phyloP scores from a whole-genome alignment of 768 basidiomycete species.

The Boletus pseudopeckii region DNA sequence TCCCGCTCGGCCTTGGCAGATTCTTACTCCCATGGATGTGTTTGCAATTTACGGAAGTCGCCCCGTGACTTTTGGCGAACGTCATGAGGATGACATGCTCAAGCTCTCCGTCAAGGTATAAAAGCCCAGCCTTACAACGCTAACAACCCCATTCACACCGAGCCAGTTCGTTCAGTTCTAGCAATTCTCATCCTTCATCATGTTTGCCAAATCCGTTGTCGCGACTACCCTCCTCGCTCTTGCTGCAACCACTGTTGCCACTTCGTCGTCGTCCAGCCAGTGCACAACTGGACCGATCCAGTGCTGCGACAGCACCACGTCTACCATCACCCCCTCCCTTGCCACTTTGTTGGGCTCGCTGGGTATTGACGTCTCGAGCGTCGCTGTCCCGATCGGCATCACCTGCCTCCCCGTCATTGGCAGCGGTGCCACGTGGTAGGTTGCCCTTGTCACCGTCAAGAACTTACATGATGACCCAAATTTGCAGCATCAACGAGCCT shows the following conservation, averaged over 20 bases:
- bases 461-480: not conserved
- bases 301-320: not conserved
- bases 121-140: not conserved
- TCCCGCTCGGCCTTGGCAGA: not conserved
- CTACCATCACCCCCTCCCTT: not conserved
- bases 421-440: not conserved
- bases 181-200: not conserved
- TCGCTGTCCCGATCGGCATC: not conserved
- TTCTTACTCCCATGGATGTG: not conserved
- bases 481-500: not conserved
- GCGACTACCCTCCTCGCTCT: slow-evolving; percentile 2
- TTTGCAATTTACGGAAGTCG: too few relatives aligned
- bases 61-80: not conserved
- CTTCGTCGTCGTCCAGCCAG: not conserved
- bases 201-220: slow-evolving; percentile 1
- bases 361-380: not conserved
- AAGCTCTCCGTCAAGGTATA: not conserved
- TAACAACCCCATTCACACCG: not conserved
- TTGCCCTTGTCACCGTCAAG: not conserved
- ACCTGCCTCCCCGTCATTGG: not conserved
- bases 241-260: not conserved
- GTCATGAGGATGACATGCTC: not conserved
- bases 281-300: not conserved
- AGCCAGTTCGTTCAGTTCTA: not conserved
- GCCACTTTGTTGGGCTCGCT: not conserved